Conservation (phyloP, 805 yeast species). For the Saccharomycopsis javanensis region DNA sequence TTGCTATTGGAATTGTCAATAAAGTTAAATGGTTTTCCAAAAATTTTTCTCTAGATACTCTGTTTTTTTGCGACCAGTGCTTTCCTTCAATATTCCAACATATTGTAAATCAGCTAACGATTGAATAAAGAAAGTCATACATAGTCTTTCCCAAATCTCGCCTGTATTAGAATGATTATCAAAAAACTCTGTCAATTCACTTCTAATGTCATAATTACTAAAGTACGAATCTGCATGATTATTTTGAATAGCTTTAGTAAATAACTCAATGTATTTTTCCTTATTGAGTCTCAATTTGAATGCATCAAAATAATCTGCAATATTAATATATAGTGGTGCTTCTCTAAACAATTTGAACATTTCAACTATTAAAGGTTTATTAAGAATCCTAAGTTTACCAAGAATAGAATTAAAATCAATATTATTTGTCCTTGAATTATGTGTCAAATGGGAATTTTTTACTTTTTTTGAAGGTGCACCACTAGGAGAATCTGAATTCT, state of each 20-base stretch:
- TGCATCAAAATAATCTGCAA: constrained; percentile 56
- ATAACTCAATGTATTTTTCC: constrained; percentile 22
- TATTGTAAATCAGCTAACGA: constrained; percentile 59
- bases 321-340: constrained; percentile 59
- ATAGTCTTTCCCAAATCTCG: constrained; percentile 49
- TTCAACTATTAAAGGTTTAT: constrained; percentile 44
- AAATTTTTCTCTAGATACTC: constrained; percentile 60
- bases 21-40: constrained; percentile 37
- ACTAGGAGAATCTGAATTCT: neutral
- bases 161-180: constrained; percentile 21
- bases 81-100: constrained; percentile 60
- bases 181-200: neutral
- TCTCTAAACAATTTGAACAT: constrained; percentile 68
- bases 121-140: constrained; percentile 67
- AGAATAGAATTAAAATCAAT: neutral
- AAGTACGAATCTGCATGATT: constrained; percentile 1
- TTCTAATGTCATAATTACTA: neutral
- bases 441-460: neutral
- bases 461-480: neutral
- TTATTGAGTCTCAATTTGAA: constrained; percentile 40
- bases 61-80: constrained; percentile 39
- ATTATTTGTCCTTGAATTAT: neutral
- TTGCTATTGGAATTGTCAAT: neutral
- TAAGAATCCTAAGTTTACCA: constrained; percentile 24
- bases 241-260: constrained; percentile 7